phyloP scores from a whole-genome alignment of 2,329 filamentous ascomycete genomes.

The Calonectria crousiana region DNA sequence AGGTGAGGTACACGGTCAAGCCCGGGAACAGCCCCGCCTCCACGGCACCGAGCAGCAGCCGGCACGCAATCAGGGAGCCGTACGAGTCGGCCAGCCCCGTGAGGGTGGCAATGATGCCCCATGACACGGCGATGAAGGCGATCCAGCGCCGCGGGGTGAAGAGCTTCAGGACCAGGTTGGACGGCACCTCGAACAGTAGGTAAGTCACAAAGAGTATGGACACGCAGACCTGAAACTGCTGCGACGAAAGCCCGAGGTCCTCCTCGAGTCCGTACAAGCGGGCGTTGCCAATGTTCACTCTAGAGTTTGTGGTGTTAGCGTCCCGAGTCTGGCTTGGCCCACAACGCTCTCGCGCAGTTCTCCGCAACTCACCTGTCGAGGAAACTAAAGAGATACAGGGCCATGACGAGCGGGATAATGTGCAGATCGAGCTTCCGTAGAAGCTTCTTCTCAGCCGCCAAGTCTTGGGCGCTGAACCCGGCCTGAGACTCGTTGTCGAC shows the following conservation, averaged over 20 bases:
- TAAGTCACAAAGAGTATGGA: slow-evolving; percentile 78
- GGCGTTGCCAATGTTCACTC: slow-evolving; percentile 81
- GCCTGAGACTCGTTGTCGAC: slow-evolving; percentile 35
- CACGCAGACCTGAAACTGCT: slow-evolving; percentile 77
- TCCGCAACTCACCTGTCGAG: slow-evolving; percentile 70
- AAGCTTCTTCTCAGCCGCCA: slow-evolving; percentile 63
- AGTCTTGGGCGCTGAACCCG: slow-evolving; percentile 28
- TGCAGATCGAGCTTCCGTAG: slow-evolving; percentile 74
- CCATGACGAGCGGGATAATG: slow-evolving; percentile 76
- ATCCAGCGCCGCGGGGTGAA: slow-evolving; percentile 74
- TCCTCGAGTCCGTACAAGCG: slow-evolving; percentile 74
- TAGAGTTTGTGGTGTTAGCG: slow-evolving; percentile 33
- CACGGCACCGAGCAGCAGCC: slow-evolving; percentile 75
- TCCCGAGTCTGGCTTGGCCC: not conserved
- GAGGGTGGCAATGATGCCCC: slow-evolving; percentile 77
- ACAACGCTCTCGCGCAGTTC: not conserved
- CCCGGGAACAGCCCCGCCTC: slow-evolving; percentile 80
- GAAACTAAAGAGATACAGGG: slow-evolving; percentile 81
- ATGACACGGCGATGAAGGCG: slow-evolving; percentile 72
- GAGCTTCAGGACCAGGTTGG: slow-evolving; percentile 73
- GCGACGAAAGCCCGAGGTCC: slow-evolving; percentile 69
- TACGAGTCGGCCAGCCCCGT: slow-evolving; percentile 77
- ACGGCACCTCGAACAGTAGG: slow-evolving; percentile 71
- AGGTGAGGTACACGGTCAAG: slow-evolving; percentile 76
- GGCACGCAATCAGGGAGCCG: slow-evolving; percentile 74